These are phyloP conservation scores for Thelonectria rubi DNA, from an alignment of 2,329 filamentous ascomycete species.

Conservation along the genomic window DNA sequence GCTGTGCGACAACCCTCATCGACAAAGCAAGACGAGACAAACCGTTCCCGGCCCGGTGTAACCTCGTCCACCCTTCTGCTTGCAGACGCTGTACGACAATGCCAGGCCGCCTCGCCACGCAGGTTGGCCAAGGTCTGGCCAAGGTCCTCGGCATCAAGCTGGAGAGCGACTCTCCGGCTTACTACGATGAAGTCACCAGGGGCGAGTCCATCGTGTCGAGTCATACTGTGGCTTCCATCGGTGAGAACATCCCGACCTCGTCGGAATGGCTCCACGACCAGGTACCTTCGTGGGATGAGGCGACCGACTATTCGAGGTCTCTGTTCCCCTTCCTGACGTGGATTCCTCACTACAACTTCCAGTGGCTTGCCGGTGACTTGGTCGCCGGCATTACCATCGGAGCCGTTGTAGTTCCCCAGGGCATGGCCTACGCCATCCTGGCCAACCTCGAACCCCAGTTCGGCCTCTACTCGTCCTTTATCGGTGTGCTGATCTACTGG, in stretches of 20 bases:
- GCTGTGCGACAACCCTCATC: constrained; percentile 5
- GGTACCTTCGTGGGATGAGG: constrained; percentile 65
- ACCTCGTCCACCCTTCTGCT: not conserved
- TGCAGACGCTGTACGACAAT: constrained; percentile 17
- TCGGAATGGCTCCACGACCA: constrained; percentile 75
- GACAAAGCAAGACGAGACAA: constrained; percentile 5
- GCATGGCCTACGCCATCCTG: constrained; percentile 92
- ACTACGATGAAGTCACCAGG: constrained; percentile 70
- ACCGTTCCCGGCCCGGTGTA: not conserved
- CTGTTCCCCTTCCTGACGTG: constrained; percentile 91
- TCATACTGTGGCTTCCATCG: constrained; percentile 77
- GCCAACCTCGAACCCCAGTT: constrained; percentile 83
- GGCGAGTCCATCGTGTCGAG: constrained; percentile 84
- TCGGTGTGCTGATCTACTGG: constrained; percentile 95
- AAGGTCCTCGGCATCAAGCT: constrained; percentile 86
- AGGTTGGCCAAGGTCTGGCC: constrained; percentile 77
- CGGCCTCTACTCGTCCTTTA: constrained; percentile 88
- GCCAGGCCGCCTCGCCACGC: constrained; percentile 50
- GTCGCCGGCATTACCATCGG: constrained; percentile 75
- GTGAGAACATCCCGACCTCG: constrained; percentile 82
- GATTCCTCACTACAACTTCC: constrained; percentile 87
- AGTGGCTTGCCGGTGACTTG: constrained; percentile 90
- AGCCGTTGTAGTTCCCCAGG: constrained; percentile 87
- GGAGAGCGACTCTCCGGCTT: constrained; percentile 59
- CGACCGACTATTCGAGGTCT: constrained; percentile 69